Evolutionary conservation across 2,329 filamentous ascomycete genomes (phyloP), one percentile per base, ranked within the genome.

Genomic region (Epichloe festucae): DNA sequence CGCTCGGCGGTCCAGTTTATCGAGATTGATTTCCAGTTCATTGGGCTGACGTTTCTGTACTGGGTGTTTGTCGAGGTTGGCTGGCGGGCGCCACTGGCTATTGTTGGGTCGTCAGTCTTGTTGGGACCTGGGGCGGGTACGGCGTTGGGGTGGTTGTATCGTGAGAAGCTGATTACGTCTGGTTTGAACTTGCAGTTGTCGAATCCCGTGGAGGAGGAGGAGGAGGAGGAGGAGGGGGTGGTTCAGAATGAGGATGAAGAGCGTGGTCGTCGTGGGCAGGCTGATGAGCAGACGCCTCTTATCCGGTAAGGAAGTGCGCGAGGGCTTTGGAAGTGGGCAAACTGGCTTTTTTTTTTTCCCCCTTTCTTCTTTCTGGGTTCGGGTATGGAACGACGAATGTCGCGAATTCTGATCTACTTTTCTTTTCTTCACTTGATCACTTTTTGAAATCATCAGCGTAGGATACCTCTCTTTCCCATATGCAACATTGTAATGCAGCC

Each of bases 51-150:
- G 1, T 70, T 76, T 4, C 55, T 77, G 35, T 78, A 78, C 60
- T 78, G 75, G 75, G 62, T 78, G 36, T 60, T 77, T 40, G 72
- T 74, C 15, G 76, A 78, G 60, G 70, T 71, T 0, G 74, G 75
- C 17, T 70, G 70, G 68, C 61, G 63, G 35, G 66, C 63, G 17
- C 68, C 65, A 3, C 55, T 65, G 8, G 66, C 62, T 4, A 67
- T 64, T 49, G 46, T 63, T 7, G 60, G 53, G 15, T 57, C 61
- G 3, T 60, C 62, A 3, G 50, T 65, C 17, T 40, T 69, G 3
- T 56, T 69, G 34, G 70, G 70, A 0, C 68, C 70, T 0, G 70
- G 70, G 4, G 65, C 67, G 0, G 69, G 68, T 11, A 60, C 64
- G 7, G 69, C 66, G 36, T 56, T 67, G 14, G 67, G 63, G 0